Evolutionary conservation across 129 eudicot species (phyloP).

Genomic region (Flaveria brownii): DNA sequence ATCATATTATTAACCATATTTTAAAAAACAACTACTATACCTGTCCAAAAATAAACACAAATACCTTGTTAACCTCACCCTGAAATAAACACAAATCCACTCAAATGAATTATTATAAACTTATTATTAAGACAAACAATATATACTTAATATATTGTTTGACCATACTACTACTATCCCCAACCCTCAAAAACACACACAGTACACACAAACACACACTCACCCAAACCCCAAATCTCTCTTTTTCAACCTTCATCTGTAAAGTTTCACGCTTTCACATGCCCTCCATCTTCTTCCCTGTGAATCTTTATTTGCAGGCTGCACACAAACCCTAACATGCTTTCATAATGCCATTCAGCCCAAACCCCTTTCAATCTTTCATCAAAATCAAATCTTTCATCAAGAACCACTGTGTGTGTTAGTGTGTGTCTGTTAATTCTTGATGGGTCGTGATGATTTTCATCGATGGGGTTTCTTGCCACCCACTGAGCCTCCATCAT

Average conservation of each 20-base stretch:
- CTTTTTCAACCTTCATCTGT: constrained; percentile 45
- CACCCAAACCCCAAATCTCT: constrained; percentile 44
- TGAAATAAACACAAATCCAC: too few relatives aligned
- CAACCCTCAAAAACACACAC: constrained; percentile 16
- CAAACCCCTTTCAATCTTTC: constrained; percentile 23
- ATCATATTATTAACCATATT: too few relatives aligned
- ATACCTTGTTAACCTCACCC: too few relatives aligned
- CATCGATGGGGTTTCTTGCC: constrained; percentile 44
- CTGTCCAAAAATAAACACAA: too few relatives aligned
- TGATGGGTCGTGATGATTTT: constrained; percentile 41
- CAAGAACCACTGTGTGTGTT: constrained; percentile 12
- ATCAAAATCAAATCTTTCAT: constrained; percentile 9
- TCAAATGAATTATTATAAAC: too few relatives aligned
- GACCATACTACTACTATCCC: not conserved
- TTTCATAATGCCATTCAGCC: constrained; percentile 36
- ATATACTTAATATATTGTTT: too few relatives aligned
- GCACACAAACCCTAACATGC: constrained; percentile 35
- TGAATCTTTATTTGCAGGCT: constrained; percentile 32
- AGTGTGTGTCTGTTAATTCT: constrained; percentile 13
- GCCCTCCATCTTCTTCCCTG: constrained; percentile 42
- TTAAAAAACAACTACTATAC: too few relatives aligned
- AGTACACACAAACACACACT: constrained; percentile 19
- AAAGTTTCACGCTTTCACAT: constrained; percentile 45
- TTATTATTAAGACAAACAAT: too few relatives aligned
- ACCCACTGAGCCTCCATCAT: constrained; percentile 67